Evolutionary conservation across 805 yeast genomes (phyloP).

Genomic region (Candida cerambycidarum): DNA sequence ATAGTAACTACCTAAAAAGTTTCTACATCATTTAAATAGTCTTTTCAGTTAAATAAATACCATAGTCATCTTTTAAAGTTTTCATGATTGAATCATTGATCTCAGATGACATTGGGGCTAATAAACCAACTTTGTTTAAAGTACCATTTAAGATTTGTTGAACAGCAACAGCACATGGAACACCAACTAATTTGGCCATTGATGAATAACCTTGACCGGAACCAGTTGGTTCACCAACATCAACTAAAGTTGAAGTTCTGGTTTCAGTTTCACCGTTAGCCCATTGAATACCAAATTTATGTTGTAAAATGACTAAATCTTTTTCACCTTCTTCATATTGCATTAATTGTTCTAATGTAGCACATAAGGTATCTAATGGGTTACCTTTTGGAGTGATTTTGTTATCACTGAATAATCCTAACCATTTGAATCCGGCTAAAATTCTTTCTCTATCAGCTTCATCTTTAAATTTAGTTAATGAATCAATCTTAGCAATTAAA

Average conservation of each 20-base stretch:
- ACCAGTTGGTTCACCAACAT: slow-evolving; percentile 71
- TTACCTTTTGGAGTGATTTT: slow-evolving; percentile 85
- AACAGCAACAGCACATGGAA: slow-evolving; percentile 96
- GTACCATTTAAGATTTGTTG: slow-evolving; percentile 83
- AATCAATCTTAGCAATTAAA: slow-evolving; percentile 69
- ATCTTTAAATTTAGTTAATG: slow-evolving; percentile 77
- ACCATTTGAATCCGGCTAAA: slow-evolving; percentile 87
- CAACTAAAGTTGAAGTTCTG: slow-evolving; percentile 94
- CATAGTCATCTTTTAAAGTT: slow-evolving; percentile 85
- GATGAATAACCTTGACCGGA: slow-evolving; percentile 74
- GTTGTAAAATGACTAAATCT: slow-evolving; percentile 93
- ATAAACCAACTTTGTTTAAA: slow-evolving; percentile 70
- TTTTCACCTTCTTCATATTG: slow-evolving; percentile 95
- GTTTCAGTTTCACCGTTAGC: slow-evolving; percentile 87
- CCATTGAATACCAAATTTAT: slow-evolving; percentile 97
- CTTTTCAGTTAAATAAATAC: slow-evolving; percentile 86
- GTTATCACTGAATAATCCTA: slow-evolving; percentile 82
- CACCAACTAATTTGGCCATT: slow-evolving; percentile 98
- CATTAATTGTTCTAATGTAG: slow-evolving; percentile 92
- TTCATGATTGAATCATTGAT: slow-evolving; percentile 89
- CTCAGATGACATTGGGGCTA: slow-evolving; percentile 91
- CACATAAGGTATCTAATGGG: slow-evolving; percentile 95
- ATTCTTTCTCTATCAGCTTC: slow-evolving; percentile 84
- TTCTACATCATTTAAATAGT: slow-evolving; percentile 40
- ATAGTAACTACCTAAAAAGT: no score